Evolutionary conservation across 2,329 filamentous ascomycete species (phyloP).

Genomic region (Basipetospora sp.): DNA sequence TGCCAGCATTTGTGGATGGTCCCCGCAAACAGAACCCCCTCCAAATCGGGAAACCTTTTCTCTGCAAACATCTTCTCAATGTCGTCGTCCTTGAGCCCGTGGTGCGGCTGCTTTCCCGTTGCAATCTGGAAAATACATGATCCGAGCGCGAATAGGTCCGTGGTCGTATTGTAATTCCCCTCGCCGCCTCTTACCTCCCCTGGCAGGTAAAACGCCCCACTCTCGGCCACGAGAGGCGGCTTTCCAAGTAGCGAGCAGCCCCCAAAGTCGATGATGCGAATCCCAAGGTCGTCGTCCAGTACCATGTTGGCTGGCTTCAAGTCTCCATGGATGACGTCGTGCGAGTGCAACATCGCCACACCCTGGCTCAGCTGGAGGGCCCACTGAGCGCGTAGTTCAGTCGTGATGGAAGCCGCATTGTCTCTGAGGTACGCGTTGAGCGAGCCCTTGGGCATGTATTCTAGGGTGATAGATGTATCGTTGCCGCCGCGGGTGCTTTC

Average conservation of each 20-base stretch:
- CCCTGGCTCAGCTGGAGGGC: conserved; percentile 19
- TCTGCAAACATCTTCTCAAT: conserved; percentile 1
- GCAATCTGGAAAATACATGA: conserved; percentile 4
- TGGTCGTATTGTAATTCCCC: conserved; percentile 17
- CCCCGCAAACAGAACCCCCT: conserved; percentile 1
- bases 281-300: conserved; percentile 18
- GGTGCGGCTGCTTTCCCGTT: conserved; percentile 1
- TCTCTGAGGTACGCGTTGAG: conserved; percentile 12
- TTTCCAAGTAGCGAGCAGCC: conserved; percentile 14
- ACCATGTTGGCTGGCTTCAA: conserved; percentile 24
- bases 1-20: conserved; percentile 4
- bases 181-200: not conserved
- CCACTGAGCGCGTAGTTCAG: conserved; percentile 15
- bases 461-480: conserved; percentile 12
- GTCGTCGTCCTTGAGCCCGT: not conserved
- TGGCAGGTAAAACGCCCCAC: conserved; percentile 1
- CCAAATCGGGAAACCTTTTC: not conserved
- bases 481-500: not conserved
- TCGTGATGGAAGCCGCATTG: conserved; percentile 7
- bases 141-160: conserved; percentile 3
- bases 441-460: conserved; percentile 14
- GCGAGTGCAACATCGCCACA: conserved; percentile 20
- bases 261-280: conserved; percentile 23
- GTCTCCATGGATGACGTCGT: conserved; percentile 25
- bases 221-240: not conserved